A percentile compares a stretch with the other conserved stretches of the same genome.
Conservation (phyloP, 2,329 filamentous ascomycete genomes). For the Ophiocordyceps camponoti-leonardi region DNA sequence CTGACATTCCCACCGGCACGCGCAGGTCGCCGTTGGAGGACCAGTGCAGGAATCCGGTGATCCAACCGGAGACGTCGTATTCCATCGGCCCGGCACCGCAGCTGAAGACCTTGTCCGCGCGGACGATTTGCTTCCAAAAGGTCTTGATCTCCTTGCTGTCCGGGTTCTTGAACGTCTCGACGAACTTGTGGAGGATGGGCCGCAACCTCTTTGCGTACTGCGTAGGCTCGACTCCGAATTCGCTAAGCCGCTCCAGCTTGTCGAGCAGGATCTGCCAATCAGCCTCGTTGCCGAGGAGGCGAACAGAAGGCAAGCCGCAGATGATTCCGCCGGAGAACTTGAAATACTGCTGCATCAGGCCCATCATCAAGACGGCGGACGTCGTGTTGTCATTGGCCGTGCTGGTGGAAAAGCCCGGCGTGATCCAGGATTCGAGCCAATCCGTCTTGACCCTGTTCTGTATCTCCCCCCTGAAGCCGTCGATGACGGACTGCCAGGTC, state of each 20-base stretch:
- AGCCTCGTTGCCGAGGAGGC: slow-evolving; percentile 17
- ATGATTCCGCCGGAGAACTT: slow-evolving; percentile 16
- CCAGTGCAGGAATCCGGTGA: slow-evolving; percentile 30
- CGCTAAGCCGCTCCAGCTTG: slow-evolving; percentile 23
- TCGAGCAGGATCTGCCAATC: slow-evolving; percentile 23
- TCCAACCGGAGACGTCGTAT: slow-evolving; percentile 27
- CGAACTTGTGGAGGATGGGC: slow-evolving; percentile 27
- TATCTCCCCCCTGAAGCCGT: slow-evolving; percentile 20
- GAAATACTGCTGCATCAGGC: slow-evolving; percentile 22
- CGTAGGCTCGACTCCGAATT: slow-evolving; percentile 24
- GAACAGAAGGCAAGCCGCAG: slow-evolving; percentile 26
- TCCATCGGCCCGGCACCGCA: slow-evolving; percentile 14
- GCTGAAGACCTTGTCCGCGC: slow-evolving; percentile 13
- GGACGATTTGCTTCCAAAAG: slow-evolving; percentile 28
- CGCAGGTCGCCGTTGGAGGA: slow-evolving; percentile 13
- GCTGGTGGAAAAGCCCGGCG: slow-evolving; percentile 24
- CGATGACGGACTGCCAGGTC: slow-evolving; percentile 11
- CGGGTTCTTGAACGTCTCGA: slow-evolving; percentile 23
- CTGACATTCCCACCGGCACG: slow-evolving; percentile 4
- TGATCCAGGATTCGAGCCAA: slow-evolving; percentile 24
- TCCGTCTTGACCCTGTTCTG: slow-evolving; percentile 19
- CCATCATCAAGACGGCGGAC: slow-evolving; percentile 26
- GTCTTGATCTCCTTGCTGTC: slow-evolving; percentile 11
- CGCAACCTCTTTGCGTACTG: slow-evolving; percentile 20
- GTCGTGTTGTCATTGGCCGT: slow-evolving; percentile 19